Evolutionary conservation across 179 eudicot species (phyloP), one percentile per base, ranked within the genome.

Genomic region (Spinacia oleracea): DNA sequence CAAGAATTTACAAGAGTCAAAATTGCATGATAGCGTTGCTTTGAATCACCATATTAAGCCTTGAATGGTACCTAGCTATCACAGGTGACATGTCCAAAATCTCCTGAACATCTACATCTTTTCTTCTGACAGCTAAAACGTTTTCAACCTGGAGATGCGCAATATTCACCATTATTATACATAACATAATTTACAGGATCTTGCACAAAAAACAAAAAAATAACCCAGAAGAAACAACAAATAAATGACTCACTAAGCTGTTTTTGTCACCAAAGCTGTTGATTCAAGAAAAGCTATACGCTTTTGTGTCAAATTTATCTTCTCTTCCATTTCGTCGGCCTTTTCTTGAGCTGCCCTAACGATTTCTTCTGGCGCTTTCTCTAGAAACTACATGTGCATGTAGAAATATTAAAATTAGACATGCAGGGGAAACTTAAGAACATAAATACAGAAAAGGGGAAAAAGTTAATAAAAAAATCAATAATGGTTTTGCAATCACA

Each of bases 331-430:
- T 77, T 96, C 98, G 38, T 86, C 89, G 16, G 89, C 96, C 82
- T 96, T 93, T 77, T 92, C 98, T 82, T 77, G 91, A 71, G 88
- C 91, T 7, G 89, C 88, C 12, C 86, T 84, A 25, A 96, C 94
- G 46, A 96, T 77, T 78, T 89, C 92, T 83, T 88, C 92, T 0
- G 99, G 96, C 50, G 99, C 99, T 87, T 90, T 96, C 82, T 93
- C 98, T 38, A 90, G 84, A 83, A 96, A 96, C 99, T 96, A 81
- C 65, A 79, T 3, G 70, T 67, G 63, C 40, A 75, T 51, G 25
- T 46, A 51, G 45, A 56, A 53, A 21, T 75, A 43, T 68, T 25
- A 63, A 51, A 53, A 53, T 15, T 16, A 16, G 53, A 48, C 15
- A 48, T 15, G 18, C 58, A 12, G 1, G 15, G 58, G 6, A 53